Conservation (phyloP, 1,284 basidiomycete species). For the Volvariella surrecta region DNA sequence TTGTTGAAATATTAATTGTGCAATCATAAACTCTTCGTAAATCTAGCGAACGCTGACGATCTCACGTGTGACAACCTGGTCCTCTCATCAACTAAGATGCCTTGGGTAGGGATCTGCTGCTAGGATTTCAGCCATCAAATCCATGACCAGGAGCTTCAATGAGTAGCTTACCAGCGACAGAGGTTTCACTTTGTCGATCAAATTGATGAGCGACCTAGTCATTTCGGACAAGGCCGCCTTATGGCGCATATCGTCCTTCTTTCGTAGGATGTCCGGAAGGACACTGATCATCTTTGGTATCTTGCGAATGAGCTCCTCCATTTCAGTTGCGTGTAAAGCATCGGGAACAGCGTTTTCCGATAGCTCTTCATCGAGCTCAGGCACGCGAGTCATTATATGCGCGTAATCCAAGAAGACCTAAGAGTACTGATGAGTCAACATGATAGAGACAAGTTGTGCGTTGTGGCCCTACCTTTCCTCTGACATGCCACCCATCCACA, state of each 20-base stretch:
- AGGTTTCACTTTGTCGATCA: constrained; percentile 52
- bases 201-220: constrained; percentile 51
- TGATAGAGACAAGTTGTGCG: constrained; percentile 9
- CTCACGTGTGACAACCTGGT: not conserved
- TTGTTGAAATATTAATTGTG: no score
- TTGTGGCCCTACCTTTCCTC: constrained; percentile 58
- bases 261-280: constrained; percentile 57
- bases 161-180: constrained; percentile 45
- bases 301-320: constrained; percentile 50
- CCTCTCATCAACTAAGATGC: constrained; percentile 14
- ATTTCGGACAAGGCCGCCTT: constrained; percentile 68
- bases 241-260: constrained; percentile 48
- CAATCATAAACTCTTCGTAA: constrained; percentile 1
- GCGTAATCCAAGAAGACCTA: constrained; percentile 68
- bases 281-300: constrained; percentile 63
- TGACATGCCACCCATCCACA: constrained; percentile 67
- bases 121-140: not conserved
- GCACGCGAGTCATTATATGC: constrained; percentile 53
- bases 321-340: constrained; percentile 37
- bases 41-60: not conserved
- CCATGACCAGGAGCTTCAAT: not conserved
- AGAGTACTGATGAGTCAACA: not conserved
- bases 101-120: not conserved
- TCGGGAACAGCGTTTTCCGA: constrained; percentile 31
- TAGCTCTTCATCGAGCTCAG: constrained; percentile 42